These are phyloP conservation scores for Penicillium canariense DNA, from an alignment of 495 filamentous ascomycete genomes.

Conservation along the genomic window DNA sequence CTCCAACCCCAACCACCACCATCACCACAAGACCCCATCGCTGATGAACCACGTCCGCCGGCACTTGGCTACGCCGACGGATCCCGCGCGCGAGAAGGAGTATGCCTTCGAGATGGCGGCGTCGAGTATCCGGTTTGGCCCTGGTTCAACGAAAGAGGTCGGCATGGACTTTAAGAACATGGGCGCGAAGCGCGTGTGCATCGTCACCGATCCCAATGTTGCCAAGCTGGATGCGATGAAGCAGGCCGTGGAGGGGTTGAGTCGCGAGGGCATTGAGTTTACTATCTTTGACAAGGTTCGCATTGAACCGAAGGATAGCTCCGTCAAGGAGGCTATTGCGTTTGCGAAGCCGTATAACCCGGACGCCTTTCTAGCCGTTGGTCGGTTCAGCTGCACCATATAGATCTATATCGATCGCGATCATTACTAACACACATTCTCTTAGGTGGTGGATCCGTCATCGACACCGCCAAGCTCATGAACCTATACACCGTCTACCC, in stretches of 20 bases:
- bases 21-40: constrained; percentile 52
- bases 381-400: constrained; percentile 36
- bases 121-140: constrained; percentile 88
- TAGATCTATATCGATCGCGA: not conserved
- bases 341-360: constrained; percentile 75
- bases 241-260: constrained; percentile 74
- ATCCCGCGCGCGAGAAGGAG: constrained; percentile 74
- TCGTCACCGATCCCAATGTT: constrained; percentile 86
- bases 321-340: constrained; percentile 80
- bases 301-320: constrained; percentile 91
- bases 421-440: constrained; percentile 1
- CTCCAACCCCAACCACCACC: constrained; percentile 73
- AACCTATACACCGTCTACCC: constrained; percentile 90
- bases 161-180: constrained; percentile 98
- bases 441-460: constrained; percentile 68
- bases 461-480: constrained; percentile 98
- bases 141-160: constrained; percentile 93
- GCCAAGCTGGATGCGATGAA: constrained; percentile 78
- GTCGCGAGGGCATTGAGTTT: constrained; percentile 72
- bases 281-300: constrained; percentile 73
- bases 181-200: constrained; percentile 77
- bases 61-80: constrained; percentile 70
- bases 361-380: constrained; percentile 90
- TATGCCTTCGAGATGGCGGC: constrained; percentile 99
- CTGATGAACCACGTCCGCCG: constrained; percentile 56